Evolutionary conservation across 2,329 filamentous ascomycete species (phyloP).

Genomic region (Xylaria arbuscula): DNA sequence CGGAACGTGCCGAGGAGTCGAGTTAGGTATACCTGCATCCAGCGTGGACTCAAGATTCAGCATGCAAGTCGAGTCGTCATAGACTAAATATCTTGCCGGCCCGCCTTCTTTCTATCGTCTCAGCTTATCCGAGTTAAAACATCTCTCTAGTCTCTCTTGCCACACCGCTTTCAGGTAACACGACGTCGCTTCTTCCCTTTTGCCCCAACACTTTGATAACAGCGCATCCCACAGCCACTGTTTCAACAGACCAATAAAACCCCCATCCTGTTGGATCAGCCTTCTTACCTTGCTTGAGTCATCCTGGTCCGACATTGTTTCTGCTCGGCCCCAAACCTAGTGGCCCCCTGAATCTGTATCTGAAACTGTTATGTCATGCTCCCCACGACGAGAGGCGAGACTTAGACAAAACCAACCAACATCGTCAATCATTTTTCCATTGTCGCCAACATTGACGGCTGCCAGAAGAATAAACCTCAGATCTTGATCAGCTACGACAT

Average conservation of each 20-base stretch:
- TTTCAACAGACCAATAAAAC: constrained; percentile 7
- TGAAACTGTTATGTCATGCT: constrained; percentile 31
- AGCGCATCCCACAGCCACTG: constrained; percentile 10
- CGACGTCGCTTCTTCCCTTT: neutral
- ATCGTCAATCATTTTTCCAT: constrained; percentile 6
- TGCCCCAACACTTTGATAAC: neutral
- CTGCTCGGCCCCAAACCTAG: neutral
- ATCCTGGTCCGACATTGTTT: constrained; percentile 22
- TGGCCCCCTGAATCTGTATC: constrained; percentile 20
- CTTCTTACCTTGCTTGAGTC: neutral
- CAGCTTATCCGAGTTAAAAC: neutral
- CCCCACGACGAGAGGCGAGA: constrained; percentile 8
- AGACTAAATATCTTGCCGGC: constrained; percentile 18
- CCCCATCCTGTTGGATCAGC: constrained; percentile 5
- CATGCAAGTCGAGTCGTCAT: constrained; percentile 34
- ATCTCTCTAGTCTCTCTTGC: neutral
- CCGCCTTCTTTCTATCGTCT: neutral
- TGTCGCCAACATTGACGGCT: neutral
- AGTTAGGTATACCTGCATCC: constrained; percentile 7
- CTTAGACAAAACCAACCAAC: constrained; percentile 4
- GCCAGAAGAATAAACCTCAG: neutral
- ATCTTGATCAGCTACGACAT: neutral
- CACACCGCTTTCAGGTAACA: constrained; percentile 15
- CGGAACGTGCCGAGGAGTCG: constrained; percentile 11
- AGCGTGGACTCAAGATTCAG: neutral